Conservation (phyloP, 805 yeast genomes). For the Pichia deserticola region DNA sequence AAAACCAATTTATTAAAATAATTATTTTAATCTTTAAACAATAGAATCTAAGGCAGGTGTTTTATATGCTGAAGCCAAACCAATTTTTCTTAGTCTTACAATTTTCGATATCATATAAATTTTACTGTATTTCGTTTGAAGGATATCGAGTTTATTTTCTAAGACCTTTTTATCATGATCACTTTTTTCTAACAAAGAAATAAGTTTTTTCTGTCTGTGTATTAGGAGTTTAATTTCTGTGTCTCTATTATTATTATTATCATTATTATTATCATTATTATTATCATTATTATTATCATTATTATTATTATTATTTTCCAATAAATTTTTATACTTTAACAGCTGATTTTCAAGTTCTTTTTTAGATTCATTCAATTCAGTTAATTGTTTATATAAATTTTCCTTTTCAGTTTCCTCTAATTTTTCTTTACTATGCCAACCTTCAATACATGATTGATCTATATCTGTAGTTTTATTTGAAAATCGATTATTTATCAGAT, state of each 20-base stretch:
- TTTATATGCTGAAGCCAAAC: conserved; percentile 4
- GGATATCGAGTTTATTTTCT: neutral
- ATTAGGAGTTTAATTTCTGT: no score
- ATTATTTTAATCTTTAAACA: neutral
- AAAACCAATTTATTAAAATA: no score
- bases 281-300: no score
- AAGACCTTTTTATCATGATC: neutral
- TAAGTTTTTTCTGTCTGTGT: neutral
- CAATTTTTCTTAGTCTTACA: conserved; percentile 10
- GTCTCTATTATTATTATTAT: no score
- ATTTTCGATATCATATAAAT: conserved; percentile 19
- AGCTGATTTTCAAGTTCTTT: neutral
- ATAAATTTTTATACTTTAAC: neutral
- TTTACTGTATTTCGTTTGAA: conserved; percentile 8
- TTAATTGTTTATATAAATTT: neutral
- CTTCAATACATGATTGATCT: neutral
- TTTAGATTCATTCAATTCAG: neutral
- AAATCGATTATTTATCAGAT: no score
- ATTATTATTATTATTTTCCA: no score
- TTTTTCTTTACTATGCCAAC: neutral
- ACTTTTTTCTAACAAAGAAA: neutral
- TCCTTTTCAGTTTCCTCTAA: neutral
- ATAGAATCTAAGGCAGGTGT: conserved; percentile 6
- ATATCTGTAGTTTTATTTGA: neutral
- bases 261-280: no score